Evolutionary conservation across 345 rosid species (phyloP).

Genomic region (Murraya paniculata): DNA sequence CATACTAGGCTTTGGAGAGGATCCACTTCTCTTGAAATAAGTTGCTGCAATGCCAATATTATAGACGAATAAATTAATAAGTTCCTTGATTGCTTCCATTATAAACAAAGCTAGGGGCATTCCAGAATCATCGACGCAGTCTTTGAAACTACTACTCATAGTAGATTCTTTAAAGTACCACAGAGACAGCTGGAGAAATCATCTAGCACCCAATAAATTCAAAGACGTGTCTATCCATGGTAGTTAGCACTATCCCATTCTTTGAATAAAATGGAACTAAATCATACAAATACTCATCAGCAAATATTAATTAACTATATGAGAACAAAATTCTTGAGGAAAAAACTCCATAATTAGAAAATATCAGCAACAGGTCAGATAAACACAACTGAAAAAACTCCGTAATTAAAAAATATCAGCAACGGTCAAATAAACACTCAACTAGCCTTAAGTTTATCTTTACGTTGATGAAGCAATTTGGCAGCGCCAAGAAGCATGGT

Average conservation of each 20-base stretch:
- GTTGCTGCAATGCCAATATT: slow-evolving; percentile 76
- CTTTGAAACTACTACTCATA: not conserved
- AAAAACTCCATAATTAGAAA: not conserved
- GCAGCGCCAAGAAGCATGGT: slow-evolving; percentile 95
- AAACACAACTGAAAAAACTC: not conserved
- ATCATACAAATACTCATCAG: not conserved
- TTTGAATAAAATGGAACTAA: not conserved
- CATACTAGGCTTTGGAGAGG: slow-evolving; percentile 62
- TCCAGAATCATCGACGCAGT: not conserved
- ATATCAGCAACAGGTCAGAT: not conserved
- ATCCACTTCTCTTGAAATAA: slow-evolving; percentile 76
- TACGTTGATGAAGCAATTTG: slow-evolving; percentile 68
- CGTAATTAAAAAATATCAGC: no score
- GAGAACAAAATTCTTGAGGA: not conserved
- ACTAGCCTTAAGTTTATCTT: slow-evolving; percentile 55
- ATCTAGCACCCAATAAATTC: not conserved
- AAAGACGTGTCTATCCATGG: not conserved
- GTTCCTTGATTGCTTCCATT: not conserved
- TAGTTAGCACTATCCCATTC: not conserved
- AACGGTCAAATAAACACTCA: not conserved
- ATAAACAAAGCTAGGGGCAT: not conserved
- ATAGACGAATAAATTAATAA: no score
- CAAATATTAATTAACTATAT: not conserved
- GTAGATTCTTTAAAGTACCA: not conserved
- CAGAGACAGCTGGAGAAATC: not conserved